These are phyloP conservation scores for Adansonia rubrostipa DNA, from an alignment of 441 rosid species.

Conservation along the genomic window DNA sequence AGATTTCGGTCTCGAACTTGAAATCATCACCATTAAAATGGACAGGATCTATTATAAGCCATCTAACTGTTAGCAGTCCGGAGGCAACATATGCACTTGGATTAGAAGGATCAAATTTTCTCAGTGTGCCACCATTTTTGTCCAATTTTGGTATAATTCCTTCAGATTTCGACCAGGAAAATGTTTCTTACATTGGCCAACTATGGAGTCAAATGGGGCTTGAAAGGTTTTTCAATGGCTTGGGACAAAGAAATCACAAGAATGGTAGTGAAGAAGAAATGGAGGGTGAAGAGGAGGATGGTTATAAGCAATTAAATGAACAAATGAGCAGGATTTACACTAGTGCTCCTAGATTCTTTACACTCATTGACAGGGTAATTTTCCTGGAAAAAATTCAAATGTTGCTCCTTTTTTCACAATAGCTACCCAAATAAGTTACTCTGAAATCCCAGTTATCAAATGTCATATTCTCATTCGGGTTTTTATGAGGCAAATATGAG, in stretches of 20 bases:
- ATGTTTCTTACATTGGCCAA: conserved; percentile 25
- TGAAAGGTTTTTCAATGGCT: conserved; percentile 28
- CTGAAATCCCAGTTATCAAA: background rate
- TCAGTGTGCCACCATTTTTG: conserved; percentile 41
- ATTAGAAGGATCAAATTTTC: conserved; percentile 68
- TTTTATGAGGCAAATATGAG: background rate
- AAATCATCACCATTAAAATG: conserved; percentile 45
- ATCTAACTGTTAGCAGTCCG: conserved; percentile 84
- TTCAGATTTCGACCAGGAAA: conserved; percentile 38
- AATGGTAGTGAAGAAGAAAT: conserved; percentile 38
- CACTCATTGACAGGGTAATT: conserved; percentile 76
- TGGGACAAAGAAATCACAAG: conserved; percentile 23
- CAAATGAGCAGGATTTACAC: conserved; percentile 82
- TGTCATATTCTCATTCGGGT: no score
- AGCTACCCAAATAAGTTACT: background rate
- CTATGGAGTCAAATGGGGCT: conserved; percentile 32
- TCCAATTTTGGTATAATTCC: conserved; percentile 54
- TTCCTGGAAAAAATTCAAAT: background rate
- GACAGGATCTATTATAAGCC: conserved; percentile 60
- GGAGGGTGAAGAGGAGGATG: conserved; percentile 71
- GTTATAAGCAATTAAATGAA: conserved; percentile 65
- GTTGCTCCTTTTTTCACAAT: background rate
- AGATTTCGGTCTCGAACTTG: conserved; percentile 54
- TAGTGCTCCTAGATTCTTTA: conserved; percentile 68
- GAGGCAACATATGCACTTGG: conserved; percentile 81